Percentiles rank a stretch among this genome's conserved stretches.
These are phyloP conservation scores for Spinacia oleracea DNA, from an alignment of 179 eudicot species.

Conservation along the genomic window DNA sequence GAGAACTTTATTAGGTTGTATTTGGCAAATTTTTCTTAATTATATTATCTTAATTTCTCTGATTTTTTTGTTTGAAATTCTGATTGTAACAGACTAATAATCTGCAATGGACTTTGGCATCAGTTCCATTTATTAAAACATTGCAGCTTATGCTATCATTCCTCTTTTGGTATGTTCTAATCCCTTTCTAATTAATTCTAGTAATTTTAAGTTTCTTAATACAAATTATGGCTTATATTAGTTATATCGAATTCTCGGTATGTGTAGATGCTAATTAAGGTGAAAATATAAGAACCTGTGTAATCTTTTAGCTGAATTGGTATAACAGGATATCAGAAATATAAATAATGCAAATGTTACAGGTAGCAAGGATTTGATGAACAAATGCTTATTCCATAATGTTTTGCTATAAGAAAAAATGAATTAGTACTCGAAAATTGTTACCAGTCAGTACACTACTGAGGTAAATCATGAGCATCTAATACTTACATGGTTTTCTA, in stretches of 20 bases:
- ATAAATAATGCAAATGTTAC: background rate
- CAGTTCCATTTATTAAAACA: constrained; percentile 80
- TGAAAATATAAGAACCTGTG: background rate
- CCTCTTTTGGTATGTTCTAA: constrained; percentile 76
- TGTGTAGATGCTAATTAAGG: background rate
- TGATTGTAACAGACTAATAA: constrained; percentile 65
- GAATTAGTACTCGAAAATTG: background rate
- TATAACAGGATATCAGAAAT: background rate
- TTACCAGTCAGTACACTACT: background rate
- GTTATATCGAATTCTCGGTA: background rate
- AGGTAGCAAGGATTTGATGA: background rate
- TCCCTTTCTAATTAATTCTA: background rate
- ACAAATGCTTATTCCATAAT: background rate
- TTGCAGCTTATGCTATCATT: constrained; percentile 75
- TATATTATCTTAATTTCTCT: background rate
- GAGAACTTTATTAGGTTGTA: too few species aligned
- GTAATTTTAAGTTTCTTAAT: background rate
- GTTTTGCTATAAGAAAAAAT: background rate
- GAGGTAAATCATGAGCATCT: background rate
- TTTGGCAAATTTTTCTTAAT: too few species aligned
- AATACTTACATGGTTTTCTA: too few species aligned
- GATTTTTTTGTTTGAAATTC: constrained; percentile 19
- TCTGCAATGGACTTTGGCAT: constrained; percentile 85
- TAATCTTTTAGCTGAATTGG: background rate
- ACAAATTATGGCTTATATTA: background rate